Percentiles rank a stretch among this genome's conserved stretches.
Evolutionary conservation across 805 yeast species (phyloP).

Genomic region (Starmerella kuoi): DNA sequence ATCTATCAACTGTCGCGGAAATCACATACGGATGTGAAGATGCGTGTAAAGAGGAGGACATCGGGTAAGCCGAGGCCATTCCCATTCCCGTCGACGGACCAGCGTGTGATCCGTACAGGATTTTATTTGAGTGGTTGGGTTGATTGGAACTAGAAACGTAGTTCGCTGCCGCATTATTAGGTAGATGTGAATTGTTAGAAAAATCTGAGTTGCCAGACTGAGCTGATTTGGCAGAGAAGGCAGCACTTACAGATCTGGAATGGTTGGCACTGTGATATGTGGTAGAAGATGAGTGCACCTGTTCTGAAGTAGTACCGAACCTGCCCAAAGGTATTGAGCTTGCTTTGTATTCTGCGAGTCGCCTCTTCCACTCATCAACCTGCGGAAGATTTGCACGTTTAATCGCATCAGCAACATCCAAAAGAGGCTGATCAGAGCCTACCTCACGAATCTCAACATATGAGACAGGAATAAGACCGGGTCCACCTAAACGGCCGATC

Average conservation of each 20-base stretch:
- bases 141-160: not conserved
- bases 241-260: constrained; percentile 5
- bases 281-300: constrained; percentile 1
- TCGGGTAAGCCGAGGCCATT: not conserved
- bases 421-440: constrained; percentile 46
- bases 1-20: constrained; percentile 68
- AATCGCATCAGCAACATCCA: constrained; percentile 47
- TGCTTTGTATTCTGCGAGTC: constrained; percentile 85
- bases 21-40: constrained; percentile 30
- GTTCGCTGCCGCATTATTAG: not conserved
- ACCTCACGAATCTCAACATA: constrained; percentile 80
- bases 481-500: constrained; percentile 88
- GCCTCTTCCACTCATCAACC: constrained; percentile 89
- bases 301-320: constrained; percentile 30
- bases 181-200: not conserved
- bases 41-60: not conserved
- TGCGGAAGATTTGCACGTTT: constrained; percentile 65
- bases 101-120: not conserved
- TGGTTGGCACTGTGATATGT: not conserved
- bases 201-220: not conserved
- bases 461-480: constrained; percentile 87
- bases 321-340: constrained; percentile 57
- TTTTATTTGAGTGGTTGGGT: not conserved
- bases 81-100: constrained; percentile 1
- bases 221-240: not conserved